These are phyloP conservation scores for Mikania micrantha DNA, from an alignment of 129 eudicot genomes.

Conservation along the genomic window DNA sequence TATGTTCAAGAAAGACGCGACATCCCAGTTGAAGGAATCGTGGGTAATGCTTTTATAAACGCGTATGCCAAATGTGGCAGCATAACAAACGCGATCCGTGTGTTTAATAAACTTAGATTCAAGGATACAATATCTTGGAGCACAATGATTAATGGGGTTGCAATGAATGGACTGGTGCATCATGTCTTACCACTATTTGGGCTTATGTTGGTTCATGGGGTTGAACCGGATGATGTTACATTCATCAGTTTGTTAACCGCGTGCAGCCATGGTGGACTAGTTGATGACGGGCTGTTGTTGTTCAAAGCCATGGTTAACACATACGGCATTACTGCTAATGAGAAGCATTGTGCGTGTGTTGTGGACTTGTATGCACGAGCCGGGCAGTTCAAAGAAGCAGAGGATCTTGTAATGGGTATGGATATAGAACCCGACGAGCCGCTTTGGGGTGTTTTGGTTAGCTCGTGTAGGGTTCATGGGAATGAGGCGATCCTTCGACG, in stretches of 20 bases:
- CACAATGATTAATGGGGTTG: constrained; percentile 36
- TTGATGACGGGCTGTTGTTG: constrained; percentile 31
- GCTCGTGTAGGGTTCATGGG: constrained; percentile 34
- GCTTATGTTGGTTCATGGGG: constrained; percentile 36
- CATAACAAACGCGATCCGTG: constrained; percentile 16
- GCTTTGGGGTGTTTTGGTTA: constrained; percentile 30
- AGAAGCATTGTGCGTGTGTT: constrained; percentile 35
- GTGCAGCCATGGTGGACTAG: constrained; percentile 33
- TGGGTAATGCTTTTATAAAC: constrained; percentile 38
- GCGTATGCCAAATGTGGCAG: constrained; percentile 37
- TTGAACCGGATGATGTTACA: constrained; percentile 30
- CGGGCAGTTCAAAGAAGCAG: constrained; percentile 29
- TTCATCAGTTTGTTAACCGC: constrained; percentile 34
- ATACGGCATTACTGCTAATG: constrained; percentile 17
- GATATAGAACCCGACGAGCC: constrained; percentile 21
- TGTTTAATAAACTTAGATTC: constrained; percentile 14
- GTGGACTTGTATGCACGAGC: constrained; percentile 38
- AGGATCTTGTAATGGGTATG: constrained; percentile 29
- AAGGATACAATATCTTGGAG: constrained; percentile 32
- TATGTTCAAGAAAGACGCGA: constrained; percentile 23
- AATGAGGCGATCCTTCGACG: constrained; percentile 23
- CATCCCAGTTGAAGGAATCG: constrained; percentile 13
- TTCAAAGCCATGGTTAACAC: constrained; percentile 23
- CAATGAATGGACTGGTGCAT: constrained; percentile 30
- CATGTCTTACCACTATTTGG: constrained; percentile 29